phyloP scores from a whole-genome alignment of 768 basidiomycete genomes.

The Pisolithus marmoratus region DNA sequence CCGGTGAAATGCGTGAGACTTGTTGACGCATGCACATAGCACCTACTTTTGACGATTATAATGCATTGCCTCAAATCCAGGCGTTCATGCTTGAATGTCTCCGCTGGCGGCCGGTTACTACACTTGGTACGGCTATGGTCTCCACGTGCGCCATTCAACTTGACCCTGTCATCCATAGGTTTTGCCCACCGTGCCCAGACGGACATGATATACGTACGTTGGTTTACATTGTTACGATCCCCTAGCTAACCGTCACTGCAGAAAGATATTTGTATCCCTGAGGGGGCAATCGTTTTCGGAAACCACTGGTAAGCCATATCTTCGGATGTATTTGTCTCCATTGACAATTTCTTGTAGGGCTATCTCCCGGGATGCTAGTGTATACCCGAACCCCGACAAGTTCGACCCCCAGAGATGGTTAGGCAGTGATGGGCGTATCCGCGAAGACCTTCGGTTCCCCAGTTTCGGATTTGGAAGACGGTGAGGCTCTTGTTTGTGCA shows the following conservation, averaged over 20 bases:
- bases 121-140: conserved; percentile 18
- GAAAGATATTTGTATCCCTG: conserved; percentile 30
- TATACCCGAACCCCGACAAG: conserved; percentile 54
- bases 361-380: conserved; percentile 49
- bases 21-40: conserved; percentile 17
- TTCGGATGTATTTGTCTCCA: neutral
- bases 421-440: conserved; percentile 29
- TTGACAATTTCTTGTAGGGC: conserved; percentile 29
- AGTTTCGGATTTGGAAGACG: conserved; percentile 53
- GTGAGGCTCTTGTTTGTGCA: conserved; percentile 9
- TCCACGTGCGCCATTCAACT: neutral
- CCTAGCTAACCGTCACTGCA: conserved; percentile 12
- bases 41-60: conserved; percentile 37
- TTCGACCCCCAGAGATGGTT: conserved; percentile 61
- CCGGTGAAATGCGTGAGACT: neutral
- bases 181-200: conserved; percentile 61
- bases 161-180: conserved; percentile 25
- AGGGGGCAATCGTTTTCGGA: conserved; percentile 32
- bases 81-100: conserved; percentile 38
- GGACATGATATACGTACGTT: conserved; percentile 56
- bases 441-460: conserved; percentile 49
- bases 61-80: conserved; percentile 30
- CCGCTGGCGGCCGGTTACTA: conserved; percentile 37
- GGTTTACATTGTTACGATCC: no score
- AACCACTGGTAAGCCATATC: conserved; percentile 26